Evolutionary conservation across 2,329 filamentous ascomycete genomes (phyloP).

Genomic region (Tolypocladium endophyticum): DNA sequence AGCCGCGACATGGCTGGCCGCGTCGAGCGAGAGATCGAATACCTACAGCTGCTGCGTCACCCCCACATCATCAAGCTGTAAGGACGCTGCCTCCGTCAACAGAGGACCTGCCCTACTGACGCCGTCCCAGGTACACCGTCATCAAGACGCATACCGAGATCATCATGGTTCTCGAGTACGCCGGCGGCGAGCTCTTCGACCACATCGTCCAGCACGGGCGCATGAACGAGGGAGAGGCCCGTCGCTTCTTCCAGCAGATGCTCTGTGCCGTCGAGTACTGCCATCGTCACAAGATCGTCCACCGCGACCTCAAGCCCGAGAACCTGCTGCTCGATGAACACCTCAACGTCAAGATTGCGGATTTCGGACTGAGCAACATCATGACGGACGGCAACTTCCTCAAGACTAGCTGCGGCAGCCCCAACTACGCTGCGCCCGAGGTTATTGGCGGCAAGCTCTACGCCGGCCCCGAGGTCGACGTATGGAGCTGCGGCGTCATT

Average conservation of each 20-base stretch:
- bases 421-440: slow-evolving; percentile 95
- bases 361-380: slow-evolving; percentile 97
- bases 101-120: neutral
- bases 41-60: slow-evolving; percentile 87
- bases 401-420: slow-evolving; percentile 95
- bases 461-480: slow-evolving; percentile 93
- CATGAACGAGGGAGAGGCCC: slow-evolving; percentile 84
- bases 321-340: slow-evolving; percentile 91
- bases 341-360: slow-evolving; percentile 97
- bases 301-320: slow-evolving; percentile 94
- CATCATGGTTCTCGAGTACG: slow-evolving; percentile 98
- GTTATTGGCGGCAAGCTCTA: slow-evolving; percentile 98
- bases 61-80: slow-evolving; percentile 99
- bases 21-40: slow-evolving; percentile 96
- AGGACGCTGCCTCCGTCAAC: slow-evolving; percentile 2
- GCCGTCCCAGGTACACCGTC: slow-evolving; percentile 64
- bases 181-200: slow-evolving; percentile 92
- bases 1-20: slow-evolving; percentile 96
- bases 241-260: slow-evolving; percentile 98
- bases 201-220: slow-evolving; percentile 93
- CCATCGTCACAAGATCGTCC: slow-evolving; percentile 96
- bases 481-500: slow-evolving; percentile 95
- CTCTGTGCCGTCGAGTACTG: slow-evolving; percentile 98
- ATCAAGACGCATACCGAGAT: slow-evolving; percentile 93
- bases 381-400: slow-evolving; percentile 99